Percentiles rank a stretch among this genome's conserved stretches.
Conservation (phyloP, 1,284 basidiomycete species). For the Malassezia caprae region DNA sequence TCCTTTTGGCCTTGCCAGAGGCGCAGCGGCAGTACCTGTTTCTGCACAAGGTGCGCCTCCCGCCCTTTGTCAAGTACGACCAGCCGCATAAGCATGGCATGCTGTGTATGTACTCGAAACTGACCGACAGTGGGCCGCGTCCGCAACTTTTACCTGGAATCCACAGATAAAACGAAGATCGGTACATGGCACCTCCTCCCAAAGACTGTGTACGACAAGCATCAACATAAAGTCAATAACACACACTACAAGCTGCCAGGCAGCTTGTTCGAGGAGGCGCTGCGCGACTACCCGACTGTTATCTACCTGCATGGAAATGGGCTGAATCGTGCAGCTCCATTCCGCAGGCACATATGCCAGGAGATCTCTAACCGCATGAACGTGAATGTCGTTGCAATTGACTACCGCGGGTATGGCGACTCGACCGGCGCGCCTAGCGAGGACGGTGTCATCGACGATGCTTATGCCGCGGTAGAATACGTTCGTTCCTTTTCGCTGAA, state of each 20-base stretch:
- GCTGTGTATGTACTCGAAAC: background rate
- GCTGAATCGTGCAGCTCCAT: slow-evolving; percentile 60
- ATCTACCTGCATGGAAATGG: slow-evolving; percentile 75
- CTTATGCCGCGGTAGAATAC: slow-evolving; percentile 71
- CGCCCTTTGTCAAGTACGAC: slow-evolving; percentile 41
- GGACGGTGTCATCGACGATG: slow-evolving; percentile 64
- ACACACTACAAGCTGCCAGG: background rate
- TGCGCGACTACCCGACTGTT: slow-evolving; percentile 24
- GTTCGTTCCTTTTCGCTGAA: slow-evolving; percentile 49
- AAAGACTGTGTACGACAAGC: slow-evolving; percentile 15
- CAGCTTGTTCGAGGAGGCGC: slow-evolving; percentile 12
- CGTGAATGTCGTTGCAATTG: slow-evolving; percentile 70
- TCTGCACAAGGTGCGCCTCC: slow-evolving; percentile 60
- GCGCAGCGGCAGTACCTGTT: slow-evolving; percentile 51
- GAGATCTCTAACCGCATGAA: slow-evolving; percentile 58
- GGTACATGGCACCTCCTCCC: slow-evolving; percentile 50
- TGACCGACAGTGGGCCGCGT: slow-evolving; percentile 61
- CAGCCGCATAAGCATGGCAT: slow-evolving; percentile 19
- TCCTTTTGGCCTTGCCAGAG: background rate
- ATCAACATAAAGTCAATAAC: background rate
- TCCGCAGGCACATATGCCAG: slow-evolving; percentile 59
- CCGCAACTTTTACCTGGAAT: slow-evolving; percentile 61
- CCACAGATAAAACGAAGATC: slow-evolving; percentile 65
- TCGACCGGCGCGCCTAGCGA: slow-evolving; percentile 68
- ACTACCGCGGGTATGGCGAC: slow-evolving; percentile 88